Base-by-base conservation (phyloP, 139 green algal genomes). In the Chlamydomonas sp. region DNA sequence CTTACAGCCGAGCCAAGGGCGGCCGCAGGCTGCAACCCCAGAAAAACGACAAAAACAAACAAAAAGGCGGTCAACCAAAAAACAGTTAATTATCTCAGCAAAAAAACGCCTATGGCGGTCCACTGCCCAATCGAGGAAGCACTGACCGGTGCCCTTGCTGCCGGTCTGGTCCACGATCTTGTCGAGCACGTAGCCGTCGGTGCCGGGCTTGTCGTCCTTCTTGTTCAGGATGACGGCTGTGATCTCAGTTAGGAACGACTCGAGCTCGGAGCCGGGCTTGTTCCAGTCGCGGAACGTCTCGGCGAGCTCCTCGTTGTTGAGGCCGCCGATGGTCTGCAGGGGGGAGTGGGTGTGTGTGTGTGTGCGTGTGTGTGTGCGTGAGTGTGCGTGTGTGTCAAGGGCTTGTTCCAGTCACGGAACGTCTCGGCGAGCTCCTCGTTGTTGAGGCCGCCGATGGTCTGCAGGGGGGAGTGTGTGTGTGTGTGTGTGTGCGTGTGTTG, bases 121-220 rank as follows among this genome's bases (percentile, higher is more conserved):
- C n/a, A n/a, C n/a, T n/a, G n/a, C n/a, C n/a, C n/a, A n/a, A n/a
- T n/a, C n/a, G n/a, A n/a, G n/a, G n/a, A n/a, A n/a, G n/a, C 39
- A 62, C 73, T 2, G 50, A 88, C 84, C 91, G 43, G 92, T 97
- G 60, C 92, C 94, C 86, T 99, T 99, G 84, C 91, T 92, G 57
- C 95, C 95, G 3, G 95, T 98, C 88, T 98, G 95, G 82, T 99
- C 95, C 65, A 96, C 80, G 64, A 99, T 93, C 73, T 95, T 96
- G 82, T 99, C 95, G 26, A 99, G 79, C 29, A 98, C 76, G 71
- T 73, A 93, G 47, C 84, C 85, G 3, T 85, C 62, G 5, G 58
- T 82, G 34, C 75, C 58, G 34, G 58, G 70, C 79, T 78, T 72
- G 33, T 93, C 87, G 72, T 97, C 90, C 81, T 90, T 89, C 74